phyloP scores from a whole-genome alignment of 305 asterid species.

The Fraxinus greggii region DNA sequence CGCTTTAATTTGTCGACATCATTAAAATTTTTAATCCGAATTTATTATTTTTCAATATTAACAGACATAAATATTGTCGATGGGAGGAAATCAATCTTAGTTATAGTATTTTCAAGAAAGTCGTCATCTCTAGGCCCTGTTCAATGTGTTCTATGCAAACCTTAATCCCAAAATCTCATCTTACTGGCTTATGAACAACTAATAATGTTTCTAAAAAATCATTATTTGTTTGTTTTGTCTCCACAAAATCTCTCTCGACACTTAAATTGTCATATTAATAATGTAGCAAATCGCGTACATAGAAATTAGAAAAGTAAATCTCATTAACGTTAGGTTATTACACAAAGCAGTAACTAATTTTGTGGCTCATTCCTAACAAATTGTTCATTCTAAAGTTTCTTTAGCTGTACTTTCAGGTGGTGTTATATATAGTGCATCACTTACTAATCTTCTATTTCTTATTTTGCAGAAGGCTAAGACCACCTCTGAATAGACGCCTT shows the following conservation, averaged over 20 bases:
- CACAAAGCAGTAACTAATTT: background rate
- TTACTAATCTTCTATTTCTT: constrained; percentile 16
- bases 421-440: background rate
- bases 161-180: background rate
- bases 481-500: constrained; percentile 58
- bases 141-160: background rate
- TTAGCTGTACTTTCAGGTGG: constrained; percentile 1
- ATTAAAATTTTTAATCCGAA: background rate
- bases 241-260: background rate
- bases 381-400: background rate
- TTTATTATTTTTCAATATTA: background rate
- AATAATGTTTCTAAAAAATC: background rate
- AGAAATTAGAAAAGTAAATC: background rate
- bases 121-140: background rate
- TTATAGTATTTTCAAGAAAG: background rate
- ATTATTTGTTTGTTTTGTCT: background rate
- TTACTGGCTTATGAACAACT: background rate
- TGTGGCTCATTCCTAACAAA: background rate
- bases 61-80: background rate
- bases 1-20: background rate
- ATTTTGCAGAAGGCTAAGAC: constrained; percentile 65
- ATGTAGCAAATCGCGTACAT: background rate
- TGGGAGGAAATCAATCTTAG: background rate
- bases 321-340: background rate
- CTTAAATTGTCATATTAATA: background rate